Conservation (phyloP, 176 grass and related monocot species). For the Luzula sylvatica region DNA sequence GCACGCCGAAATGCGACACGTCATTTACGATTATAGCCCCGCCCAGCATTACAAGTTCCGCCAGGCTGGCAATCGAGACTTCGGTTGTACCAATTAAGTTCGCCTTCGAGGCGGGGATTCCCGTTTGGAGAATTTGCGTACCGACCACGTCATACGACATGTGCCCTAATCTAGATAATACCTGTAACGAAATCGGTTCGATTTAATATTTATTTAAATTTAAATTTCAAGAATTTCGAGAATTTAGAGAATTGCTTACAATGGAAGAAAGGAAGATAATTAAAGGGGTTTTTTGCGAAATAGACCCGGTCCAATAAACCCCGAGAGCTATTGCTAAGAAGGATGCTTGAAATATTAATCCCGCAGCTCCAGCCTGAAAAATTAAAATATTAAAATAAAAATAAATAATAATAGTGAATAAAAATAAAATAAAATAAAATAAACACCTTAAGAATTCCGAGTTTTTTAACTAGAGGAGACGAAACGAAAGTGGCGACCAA, state of each 20-base stretch:
- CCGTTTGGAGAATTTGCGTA: constrained; percentile 92
- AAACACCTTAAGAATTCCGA: constrained; percentile 90
- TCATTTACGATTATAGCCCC: constrained; percentile 88
- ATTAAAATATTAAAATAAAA: constrained; percentile 5
- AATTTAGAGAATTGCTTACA: constrained; percentile 34
- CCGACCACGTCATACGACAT: constrained; percentile 98
- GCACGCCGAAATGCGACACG: constrained; percentile 83
- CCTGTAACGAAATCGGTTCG: constrained; percentile 36
- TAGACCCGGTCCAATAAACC: constrained; percentile 72
- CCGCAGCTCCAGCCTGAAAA: constrained; percentile 77
- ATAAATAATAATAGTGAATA: background rate
- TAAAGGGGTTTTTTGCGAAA: constrained; percentile 49
- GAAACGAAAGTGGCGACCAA: constrained; percentile 89
- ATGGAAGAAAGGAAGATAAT: constrained; percentile 79
- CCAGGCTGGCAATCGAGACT: constrained; percentile 89
- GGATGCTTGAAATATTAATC: constrained; percentile 93
- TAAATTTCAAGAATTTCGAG: background rate
- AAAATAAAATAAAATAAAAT: too few relatives aligned
- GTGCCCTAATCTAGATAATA: constrained; percentile 71
- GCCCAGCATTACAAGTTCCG: constrained; percentile 83
- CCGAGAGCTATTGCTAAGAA: constrained; percentile 54
- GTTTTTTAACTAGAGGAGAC: constrained; percentile 65
- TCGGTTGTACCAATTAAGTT: constrained; percentile 92
- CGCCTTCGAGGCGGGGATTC: constrained; percentile 77
- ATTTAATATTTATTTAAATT: constrained; percentile 19